Evolutionary conservation across 371 early-diverging fungal species (phyloP).

Genomic region (Rhizopus delemar): DNA sequence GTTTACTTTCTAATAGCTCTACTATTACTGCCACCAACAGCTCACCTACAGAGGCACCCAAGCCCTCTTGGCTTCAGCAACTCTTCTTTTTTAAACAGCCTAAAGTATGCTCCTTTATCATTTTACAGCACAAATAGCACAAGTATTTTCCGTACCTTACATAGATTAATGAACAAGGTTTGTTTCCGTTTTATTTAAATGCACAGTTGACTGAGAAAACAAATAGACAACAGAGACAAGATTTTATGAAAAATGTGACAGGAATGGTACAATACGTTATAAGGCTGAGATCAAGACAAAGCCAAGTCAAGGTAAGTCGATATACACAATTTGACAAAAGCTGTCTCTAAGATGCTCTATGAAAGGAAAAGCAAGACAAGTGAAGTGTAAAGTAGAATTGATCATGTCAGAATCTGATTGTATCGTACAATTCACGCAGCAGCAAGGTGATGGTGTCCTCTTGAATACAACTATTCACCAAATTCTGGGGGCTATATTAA

Average conservation of each 20-base stretch:
- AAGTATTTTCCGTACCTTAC: conserved; percentile 30
- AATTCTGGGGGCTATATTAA: conserved; percentile 18
- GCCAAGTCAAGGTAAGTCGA: conserved; percentile 11
- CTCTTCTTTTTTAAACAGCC: conserved; percentile 55
- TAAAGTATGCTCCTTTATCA: conserved; percentile 41
- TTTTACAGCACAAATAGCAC: conserved; percentile 37
- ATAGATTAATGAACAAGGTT: conserved; percentile 37
- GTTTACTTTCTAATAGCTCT: conserved; percentile 40
- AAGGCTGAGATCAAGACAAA: conserved; percentile 46
- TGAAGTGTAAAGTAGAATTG: conserved; percentile 49
- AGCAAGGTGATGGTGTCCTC: conserved; percentile 36
- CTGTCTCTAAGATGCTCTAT: background rate
- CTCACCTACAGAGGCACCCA: conserved; percentile 9
- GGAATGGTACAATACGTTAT: conserved; percentile 35
- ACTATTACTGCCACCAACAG: conserved; percentile 24
- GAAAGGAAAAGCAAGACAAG: conserved; percentile 33
- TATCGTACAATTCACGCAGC: conserved; percentile 46
- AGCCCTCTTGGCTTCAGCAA: conserved; percentile 43
- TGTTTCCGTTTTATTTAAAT: background rate
- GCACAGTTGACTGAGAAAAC: background rate
- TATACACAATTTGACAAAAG: too few species aligned
- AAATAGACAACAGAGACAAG: conserved; percentile 30
- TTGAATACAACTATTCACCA: conserved; percentile 24
- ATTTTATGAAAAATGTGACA: conserved; percentile 46
- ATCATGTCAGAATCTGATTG: conserved; percentile 30